Evolutionary conservation across 176 grass and related monocot species (phyloP), one percentile per base, ranked within the genome.

Genomic region (Hyparrhenia diplandra): DNA sequence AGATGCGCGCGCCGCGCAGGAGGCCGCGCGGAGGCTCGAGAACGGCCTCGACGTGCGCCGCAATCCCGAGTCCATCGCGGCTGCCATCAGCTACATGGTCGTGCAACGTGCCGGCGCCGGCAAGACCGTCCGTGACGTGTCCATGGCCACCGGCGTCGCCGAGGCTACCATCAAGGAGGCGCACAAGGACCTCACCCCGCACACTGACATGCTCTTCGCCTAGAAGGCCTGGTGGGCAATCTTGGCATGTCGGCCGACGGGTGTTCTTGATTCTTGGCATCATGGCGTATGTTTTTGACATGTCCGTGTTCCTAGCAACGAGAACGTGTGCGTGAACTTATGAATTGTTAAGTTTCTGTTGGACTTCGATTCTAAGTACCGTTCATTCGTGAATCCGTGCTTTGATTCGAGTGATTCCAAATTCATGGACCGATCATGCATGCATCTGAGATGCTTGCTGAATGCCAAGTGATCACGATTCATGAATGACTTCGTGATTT

Each of bases 21-120:
- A 82, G 39, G 88, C 88, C n/a, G 60, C 66, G 17, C 43, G 73
- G 43, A 65, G 83, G 73, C 45, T 82, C 3, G 73, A 89, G 29
- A 42, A 37, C 0, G 17, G 59, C 37, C 83, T 89, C 67, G 88
- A 89, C 79, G 83, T 89, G 45, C 83, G 88, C 2, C 78, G 83
- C 67, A 89, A 86, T 74, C 88, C 88, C 1, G 73, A 86, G 67
- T 86, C 83, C 59, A 73, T 89, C 79, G 88, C 88, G 0, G 88
- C 79, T 23, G 73, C 88, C 47, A 65, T 89, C 67, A 89, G 64
- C 83, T 89, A 89, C 83, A 86, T 89, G 79, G 67, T 86, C 49
- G 49, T 78, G 67, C 83, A 74, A 47, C 83, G 73, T 18, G 29
- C 79, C 30, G 79, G 67, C 30, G 23, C 43, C 39, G 36, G 10